Conservation (phyloP, 164 flowering plant genomes). For the Vitis cinerea region DNA sequence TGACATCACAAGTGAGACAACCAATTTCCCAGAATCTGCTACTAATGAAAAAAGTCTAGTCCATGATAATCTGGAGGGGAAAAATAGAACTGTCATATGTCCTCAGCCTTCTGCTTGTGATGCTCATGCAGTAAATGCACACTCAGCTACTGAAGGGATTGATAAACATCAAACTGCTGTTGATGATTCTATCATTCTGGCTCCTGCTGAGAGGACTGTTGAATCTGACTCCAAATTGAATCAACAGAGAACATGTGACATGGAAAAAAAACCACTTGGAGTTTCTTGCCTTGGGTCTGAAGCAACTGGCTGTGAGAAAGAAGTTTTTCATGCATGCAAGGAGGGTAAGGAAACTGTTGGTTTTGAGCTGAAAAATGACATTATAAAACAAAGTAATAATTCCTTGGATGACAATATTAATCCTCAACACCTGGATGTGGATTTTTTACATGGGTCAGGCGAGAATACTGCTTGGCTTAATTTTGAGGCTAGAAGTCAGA, state of each 20-base stretch:
- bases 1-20: slow-evolving; percentile 1
- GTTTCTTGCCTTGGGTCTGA: not conserved
- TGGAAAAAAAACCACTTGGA: not conserved
- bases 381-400: not conserved
- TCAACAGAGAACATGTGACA: not conserved
- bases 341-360: slow-evolving; percentile 8
- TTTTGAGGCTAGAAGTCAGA: not conserved
- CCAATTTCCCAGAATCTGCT: not conserved
- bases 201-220: not conserved
- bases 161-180: not conserved
- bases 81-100: not conserved
- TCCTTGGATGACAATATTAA: not conserved
- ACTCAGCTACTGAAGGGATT: not conserved
- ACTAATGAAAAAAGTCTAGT: slow-evolving; percentile 1
- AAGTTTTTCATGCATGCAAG: slow-evolving; percentile 4
- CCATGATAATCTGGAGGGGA: slow-evolving; percentile 9
- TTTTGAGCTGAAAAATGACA: slow-evolving; percentile 6
- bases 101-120: not conserved
- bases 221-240: slow-evolving; percentile 1
- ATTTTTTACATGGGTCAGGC: not conserved
- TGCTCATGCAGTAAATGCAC: slow-evolving; percentile 2
- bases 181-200: not conserved
- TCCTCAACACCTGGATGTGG: not conserved
- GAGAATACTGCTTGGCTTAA: not conserved
- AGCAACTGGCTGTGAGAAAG: slow-evolving; percentile 12